These are phyloP conservation scores for Pichia sp. DNA, from an alignment of 1,139 yeast species.

Conservation along the genomic window DNA sequence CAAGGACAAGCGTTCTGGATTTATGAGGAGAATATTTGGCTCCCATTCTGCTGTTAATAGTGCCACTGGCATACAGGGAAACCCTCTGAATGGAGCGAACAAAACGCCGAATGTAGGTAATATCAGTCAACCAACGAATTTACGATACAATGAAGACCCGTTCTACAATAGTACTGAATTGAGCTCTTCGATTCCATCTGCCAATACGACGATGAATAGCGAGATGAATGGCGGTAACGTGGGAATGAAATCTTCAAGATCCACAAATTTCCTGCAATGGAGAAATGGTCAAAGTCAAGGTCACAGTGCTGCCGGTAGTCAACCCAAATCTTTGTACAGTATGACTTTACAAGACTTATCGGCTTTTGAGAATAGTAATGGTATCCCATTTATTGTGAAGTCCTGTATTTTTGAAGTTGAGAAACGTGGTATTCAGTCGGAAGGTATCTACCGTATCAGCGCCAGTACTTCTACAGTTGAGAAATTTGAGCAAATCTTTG, in stretches of 20 bases:
- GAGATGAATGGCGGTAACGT: not conserved
- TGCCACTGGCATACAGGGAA: slow-evolving; percentile 1
- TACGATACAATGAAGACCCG: slow-evolving; percentile 22
- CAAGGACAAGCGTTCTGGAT: slow-evolving; percentile 17
- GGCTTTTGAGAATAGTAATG: slow-evolving; percentile 45
- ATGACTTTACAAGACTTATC: slow-evolving; percentile 55
- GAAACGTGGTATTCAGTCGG: slow-evolving; percentile 58
- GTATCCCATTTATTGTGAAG: slow-evolving; percentile 63
- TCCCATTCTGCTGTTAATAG: slow-evolving; percentile 8
- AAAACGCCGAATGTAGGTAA: slow-evolving; percentile 13
- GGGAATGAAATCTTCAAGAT: slow-evolving; percentile 30
- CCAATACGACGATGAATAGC: not conserved
- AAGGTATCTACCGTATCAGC: slow-evolving; percentile 87
- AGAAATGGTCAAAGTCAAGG: slow-evolving; percentile 8
- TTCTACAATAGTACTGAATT: not conserved
- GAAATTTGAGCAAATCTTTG: slow-evolving; percentile 38
- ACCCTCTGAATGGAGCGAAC: not conserved
- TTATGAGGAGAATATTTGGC: slow-evolving; percentile 26
- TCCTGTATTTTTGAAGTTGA: slow-evolving; percentile 79
- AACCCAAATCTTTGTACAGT: slow-evolving; percentile 28
- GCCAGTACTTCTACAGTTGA: slow-evolving; percentile 80
- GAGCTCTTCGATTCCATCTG: not conserved
- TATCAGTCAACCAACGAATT: slow-evolving; percentile 26
- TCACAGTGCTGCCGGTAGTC: slow-evolving; percentile 1
- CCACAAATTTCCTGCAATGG: slow-evolving; percentile 39